Conservation (phyloP, 306 rosid species). For the Dalbergia cultrata region DNA sequence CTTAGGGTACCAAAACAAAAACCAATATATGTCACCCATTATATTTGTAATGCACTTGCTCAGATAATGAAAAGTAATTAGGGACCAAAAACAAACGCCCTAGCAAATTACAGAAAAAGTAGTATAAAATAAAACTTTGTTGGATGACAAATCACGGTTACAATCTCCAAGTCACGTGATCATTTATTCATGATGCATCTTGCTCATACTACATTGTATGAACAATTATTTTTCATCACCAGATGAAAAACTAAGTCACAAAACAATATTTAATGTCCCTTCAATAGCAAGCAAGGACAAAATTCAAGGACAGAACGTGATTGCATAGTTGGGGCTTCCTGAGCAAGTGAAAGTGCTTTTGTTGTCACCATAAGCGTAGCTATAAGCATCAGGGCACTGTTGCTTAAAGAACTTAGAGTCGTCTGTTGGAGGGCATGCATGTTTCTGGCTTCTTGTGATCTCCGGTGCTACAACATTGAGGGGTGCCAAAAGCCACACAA, state of each 20-base stretch:
- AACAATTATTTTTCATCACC: background rate
- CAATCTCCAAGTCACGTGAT: background rate
- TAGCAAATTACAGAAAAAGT: too few species aligned
- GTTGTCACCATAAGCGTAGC: conserved; percentile 66
- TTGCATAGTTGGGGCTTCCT: background rate
- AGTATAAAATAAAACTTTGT: too few species aligned
- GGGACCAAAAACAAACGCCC: too few species aligned
- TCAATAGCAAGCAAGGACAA: background rate
- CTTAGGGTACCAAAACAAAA: too few species aligned
- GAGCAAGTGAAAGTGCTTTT: conserved; percentile 73
- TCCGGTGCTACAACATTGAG: conserved; percentile 75
- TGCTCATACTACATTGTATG: background rate
- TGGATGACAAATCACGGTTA: background rate
- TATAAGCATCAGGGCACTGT: conserved; percentile 79
- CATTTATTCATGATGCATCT: too few species aligned
- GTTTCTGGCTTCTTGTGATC: too few species aligned
- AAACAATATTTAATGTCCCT: background rate
- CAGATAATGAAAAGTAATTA: too few species aligned
- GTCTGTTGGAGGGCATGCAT: conserved; percentile 5
- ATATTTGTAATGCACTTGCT: too few species aligned
- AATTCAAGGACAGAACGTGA: background rate
- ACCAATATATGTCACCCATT: too few species aligned
- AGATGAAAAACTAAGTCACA: too few species aligned
- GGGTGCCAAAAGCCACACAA: conserved; percentile 62
- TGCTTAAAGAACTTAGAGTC: conserved; percentile 68